These are phyloP conservation scores for Talaromyces liani DNA, from an alignment of 495 filamentous ascomycete genomes.

Conservation along the genomic window DNA sequence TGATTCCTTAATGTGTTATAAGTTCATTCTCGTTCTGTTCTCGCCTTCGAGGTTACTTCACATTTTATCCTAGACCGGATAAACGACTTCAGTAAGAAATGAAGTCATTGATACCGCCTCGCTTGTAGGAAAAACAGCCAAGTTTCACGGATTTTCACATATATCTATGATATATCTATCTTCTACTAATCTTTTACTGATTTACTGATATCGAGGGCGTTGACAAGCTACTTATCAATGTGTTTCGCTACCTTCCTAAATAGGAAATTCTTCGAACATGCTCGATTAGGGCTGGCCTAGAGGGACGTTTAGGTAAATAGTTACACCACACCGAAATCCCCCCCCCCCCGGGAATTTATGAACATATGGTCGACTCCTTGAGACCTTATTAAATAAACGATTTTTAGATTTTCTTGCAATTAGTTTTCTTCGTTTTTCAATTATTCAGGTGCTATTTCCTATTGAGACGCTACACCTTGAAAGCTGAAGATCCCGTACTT, in stretches of 20 bases:
- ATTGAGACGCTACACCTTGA: not conserved
- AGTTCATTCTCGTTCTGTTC: not conserved
- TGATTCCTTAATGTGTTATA: not conserved
- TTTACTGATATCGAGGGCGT: not conserved
- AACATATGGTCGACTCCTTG: not conserved
- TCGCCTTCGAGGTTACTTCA: not conserved
- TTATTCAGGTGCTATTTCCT: not conserved
- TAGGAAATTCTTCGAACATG: not conserved
- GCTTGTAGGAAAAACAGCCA: not conserved
- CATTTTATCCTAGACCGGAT: not conserved
- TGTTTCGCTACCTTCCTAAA: not conserved
- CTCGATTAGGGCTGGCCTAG: not conserved
- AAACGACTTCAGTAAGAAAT: not conserved
- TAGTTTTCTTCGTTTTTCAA: not conserved
- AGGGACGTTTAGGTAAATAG: not conserved
- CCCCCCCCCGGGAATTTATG: too few species aligned
- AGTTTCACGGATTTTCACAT: too few species aligned
- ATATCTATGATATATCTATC: not conserved
- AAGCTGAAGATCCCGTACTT: not conserved
- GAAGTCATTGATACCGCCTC: not conserved
- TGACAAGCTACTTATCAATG: not conserved
- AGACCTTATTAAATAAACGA: not conserved
- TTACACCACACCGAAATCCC: not conserved
- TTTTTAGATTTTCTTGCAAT: not conserved
- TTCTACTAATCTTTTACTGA: not conserved